Conservation (phyloP, 306 rosid species). For the Hippophae tibetana region DNA sequence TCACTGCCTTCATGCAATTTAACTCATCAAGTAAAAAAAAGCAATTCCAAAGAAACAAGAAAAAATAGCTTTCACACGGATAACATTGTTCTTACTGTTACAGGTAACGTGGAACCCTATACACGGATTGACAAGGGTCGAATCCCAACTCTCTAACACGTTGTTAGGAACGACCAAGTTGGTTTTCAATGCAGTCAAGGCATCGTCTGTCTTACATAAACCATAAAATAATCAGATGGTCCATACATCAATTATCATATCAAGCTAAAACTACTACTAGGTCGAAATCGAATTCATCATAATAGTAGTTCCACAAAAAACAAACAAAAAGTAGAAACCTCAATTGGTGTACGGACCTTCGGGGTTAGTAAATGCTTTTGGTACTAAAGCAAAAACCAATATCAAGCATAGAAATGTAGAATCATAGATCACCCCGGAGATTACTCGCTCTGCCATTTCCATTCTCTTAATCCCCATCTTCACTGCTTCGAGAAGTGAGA, state of each 20-base stretch:
- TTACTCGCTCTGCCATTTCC: conserved; percentile 28
- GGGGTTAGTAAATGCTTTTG: conserved; percentile 40
- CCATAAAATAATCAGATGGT: too few relatives aligned
- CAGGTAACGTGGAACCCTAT: conserved; percentile 95
- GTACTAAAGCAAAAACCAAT: conserved; percentile 43
- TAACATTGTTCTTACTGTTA: conserved; percentile 65
- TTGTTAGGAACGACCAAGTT: conserved; percentile 72
- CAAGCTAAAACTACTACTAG: conserved; percentile 16
- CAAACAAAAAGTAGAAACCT: conserved; percentile 2
- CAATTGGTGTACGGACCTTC: conserved; percentile 43
- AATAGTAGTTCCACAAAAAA: not conserved
- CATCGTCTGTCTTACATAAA: too few relatives aligned
- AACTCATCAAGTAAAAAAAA: not conserved
- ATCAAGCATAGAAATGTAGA: conserved; percentile 37
- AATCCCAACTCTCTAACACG: conserved; percentile 88
- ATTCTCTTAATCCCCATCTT: not conserved
- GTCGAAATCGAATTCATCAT: not conserved
- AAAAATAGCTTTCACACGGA: conserved; percentile 70
- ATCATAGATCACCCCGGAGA: conserved; percentile 20
- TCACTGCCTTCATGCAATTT: not conserved
- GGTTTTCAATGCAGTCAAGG: conserved; percentile 72
- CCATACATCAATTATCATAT: too few relatives aligned
- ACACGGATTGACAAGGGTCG: conserved; percentile 88
- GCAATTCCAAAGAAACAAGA: not conserved
- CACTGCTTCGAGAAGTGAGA: too few relatives aligned